A percentile compares a stretch with the other conserved stretches of the same genome.
phyloP scores from a whole-genome alignment of 768 basidiomycete genomes.

The Boletus vinaceobasis region DNA sequence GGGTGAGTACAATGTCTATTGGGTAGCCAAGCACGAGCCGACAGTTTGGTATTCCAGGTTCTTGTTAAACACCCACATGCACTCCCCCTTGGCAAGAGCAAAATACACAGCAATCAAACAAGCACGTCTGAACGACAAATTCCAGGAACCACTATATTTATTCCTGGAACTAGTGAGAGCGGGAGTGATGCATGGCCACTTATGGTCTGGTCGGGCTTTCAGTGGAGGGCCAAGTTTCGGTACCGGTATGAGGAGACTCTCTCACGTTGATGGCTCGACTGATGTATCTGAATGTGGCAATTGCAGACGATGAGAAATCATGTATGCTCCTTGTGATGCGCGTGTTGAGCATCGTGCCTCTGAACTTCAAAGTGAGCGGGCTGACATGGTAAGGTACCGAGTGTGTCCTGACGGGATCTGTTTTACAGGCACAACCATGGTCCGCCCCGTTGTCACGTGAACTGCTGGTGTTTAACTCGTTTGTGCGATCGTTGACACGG shows the following conservation, averaged over 20 bases:
- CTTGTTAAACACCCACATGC: conserved; percentile 82
- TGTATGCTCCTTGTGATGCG: conserved; percentile 97
- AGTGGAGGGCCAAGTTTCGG: conserved; percentile 97
- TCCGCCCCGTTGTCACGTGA: conserved; percentile 95
- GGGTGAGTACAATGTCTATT: conserved; percentile 53
- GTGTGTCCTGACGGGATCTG: conserved; percentile 12
- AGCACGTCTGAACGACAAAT: conserved; percentile 91
- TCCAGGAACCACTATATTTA: conserved; percentile 94
- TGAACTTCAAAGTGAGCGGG: conserved; percentile 81
- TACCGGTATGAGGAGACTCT: conserved; percentile 52
- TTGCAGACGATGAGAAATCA: conserved; percentile 85
- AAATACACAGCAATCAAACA: conserved; percentile 79
- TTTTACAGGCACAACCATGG: conserved; percentile 78
- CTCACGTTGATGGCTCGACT: conserved; percentile 29
- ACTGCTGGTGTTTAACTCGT: conserved; percentile 96
- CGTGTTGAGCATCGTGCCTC: conserved; percentile 89
- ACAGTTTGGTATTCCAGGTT: conserved; percentile 52
- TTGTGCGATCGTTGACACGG: conserved; percentile 87
- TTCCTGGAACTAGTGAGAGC: conserved; percentile 94
- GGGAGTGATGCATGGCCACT: conserved; percentile 93
- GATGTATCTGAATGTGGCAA: conserved; percentile 17
- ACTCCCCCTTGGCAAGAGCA: conserved; percentile 86
- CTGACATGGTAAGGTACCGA: no score
- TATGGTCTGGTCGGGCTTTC: conserved; percentile 84
- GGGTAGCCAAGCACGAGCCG: conserved; percentile 2